Percentiles rank a stretch among this genome's conserved stretches.
phyloP scores from a whole-genome alignment of 306 rosid species.

The Parietaria judaica region DNA sequence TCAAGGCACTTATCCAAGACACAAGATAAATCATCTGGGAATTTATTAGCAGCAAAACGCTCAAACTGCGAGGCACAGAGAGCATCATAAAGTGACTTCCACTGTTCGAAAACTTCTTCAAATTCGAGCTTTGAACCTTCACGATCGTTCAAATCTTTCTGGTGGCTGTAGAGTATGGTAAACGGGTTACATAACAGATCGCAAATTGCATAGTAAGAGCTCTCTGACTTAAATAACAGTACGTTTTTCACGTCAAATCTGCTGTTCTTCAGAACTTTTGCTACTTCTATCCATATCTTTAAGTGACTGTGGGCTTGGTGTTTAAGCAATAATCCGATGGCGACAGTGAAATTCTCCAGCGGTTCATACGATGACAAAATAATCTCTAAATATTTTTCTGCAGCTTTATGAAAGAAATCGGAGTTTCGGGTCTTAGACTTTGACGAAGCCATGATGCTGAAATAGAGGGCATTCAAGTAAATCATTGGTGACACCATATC shows the following conservation, averaged over 20 bases:
- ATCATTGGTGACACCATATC: constrained; percentile 72
- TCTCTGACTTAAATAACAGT: constrained; percentile 31
- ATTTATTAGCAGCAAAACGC: constrained; percentile 31
- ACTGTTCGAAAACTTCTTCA: constrained; percentile 43
- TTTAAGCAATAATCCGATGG: constrained; percentile 41
- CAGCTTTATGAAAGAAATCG: constrained; percentile 28
- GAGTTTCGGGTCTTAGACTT: constrained; percentile 21
- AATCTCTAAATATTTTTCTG: constrained; percentile 40
- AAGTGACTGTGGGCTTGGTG: constrained; percentile 39
- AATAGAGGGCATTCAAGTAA: constrained; percentile 53
- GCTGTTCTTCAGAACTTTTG: constrained; percentile 42
- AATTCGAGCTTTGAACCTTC: constrained; percentile 27
- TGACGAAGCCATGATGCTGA: constrained; percentile 41
- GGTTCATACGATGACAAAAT: constrained; percentile 49
- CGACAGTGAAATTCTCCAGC: constrained; percentile 38
- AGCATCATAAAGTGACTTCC: constrained; percentile 62
- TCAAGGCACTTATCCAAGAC: constrained; percentile 30
- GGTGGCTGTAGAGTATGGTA: constrained; percentile 29
- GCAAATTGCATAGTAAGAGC: constrained; percentile 29
- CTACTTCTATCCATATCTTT: constrained; percentile 50
- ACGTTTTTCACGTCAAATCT: constrained; percentile 31
- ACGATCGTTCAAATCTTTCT: constrained; percentile 25
- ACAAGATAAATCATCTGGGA: constrained; percentile 42
- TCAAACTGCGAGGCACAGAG: constrained; percentile 31
- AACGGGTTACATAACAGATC: constrained; percentile 60